Evolutionary conservation across 1,284 basidiomycete genomes (phyloP).

Genomic region (Heterobasidion occidentale): DNA sequence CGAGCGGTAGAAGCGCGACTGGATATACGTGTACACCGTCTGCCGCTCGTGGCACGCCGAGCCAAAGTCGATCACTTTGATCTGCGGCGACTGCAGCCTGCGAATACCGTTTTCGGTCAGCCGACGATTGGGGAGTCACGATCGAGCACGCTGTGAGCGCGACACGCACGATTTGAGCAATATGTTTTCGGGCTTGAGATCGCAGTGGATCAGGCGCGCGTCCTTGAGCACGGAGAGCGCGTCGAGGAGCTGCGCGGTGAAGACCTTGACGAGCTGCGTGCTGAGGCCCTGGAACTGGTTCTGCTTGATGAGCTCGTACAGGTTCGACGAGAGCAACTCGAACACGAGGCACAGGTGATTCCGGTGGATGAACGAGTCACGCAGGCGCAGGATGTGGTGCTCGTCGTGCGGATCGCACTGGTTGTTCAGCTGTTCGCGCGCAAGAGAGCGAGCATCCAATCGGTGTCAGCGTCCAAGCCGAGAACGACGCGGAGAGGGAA

Average conservation of each 20-base stretch:
- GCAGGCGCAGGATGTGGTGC: conserved; percentile 93
- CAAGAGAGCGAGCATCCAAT: too few relatives aligned
- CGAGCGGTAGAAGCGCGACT: conserved; percentile 97
- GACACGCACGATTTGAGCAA: conserved; percentile 80
- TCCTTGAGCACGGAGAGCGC: conserved; percentile 91
- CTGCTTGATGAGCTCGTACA: conserved; percentile 99
- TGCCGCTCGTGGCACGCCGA: conserved; percentile 98
- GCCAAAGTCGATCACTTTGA: conserved; percentile 99
- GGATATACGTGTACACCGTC: conserved; percentile 99
- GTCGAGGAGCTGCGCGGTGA: conserved; percentile 93
- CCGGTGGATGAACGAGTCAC: conserved; percentile 95
- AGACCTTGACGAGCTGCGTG: conserved; percentile 96
- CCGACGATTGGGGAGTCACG: background rate
- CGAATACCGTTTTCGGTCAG: conserved; percentile 2
- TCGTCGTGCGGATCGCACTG: conserved; percentile 90
- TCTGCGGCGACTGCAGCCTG: conserved; percentile 93
- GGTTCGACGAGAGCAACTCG: conserved; percentile 93
- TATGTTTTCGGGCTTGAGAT: conserved; percentile 97
- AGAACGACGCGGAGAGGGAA: background rate
- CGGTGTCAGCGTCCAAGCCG: conserved; percentile 2
- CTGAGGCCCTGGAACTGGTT: conserved; percentile 98
- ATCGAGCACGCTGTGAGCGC: conserved; percentile 5
- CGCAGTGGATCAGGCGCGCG: conserved; percentile 94
- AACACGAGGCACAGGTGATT: conserved; percentile 97
- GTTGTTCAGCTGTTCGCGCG: conserved; percentile 71